phyloP scores from a whole-genome alignment of 495 filamentous ascomycete species.

The Xylaria curta region DNA sequence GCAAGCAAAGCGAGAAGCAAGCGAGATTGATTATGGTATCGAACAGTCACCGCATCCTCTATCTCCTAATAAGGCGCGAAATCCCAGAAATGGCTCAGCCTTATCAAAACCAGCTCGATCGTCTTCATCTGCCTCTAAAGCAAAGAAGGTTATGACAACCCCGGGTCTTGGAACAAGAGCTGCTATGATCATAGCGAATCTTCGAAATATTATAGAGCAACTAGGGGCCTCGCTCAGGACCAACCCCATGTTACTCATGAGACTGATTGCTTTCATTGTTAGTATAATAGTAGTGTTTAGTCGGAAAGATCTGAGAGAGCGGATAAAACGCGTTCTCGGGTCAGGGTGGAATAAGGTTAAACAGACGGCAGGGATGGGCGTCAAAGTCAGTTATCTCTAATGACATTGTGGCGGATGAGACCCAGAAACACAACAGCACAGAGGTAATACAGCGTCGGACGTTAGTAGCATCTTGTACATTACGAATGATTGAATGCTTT shows the following conservation, averaged over 20 bases:
- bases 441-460: slow-evolving; percentile 5
- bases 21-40: slow-evolving; percentile 55
- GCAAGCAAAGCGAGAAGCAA: slow-evolving; percentile 46
- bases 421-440: background rate
- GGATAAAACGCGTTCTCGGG: slow-evolving; percentile 69
- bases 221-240: slow-evolving; percentile 67
- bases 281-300: slow-evolving; percentile 79
- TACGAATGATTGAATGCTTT: slow-evolving; percentile 29
- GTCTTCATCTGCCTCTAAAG: slow-evolving; percentile 35
- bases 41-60: slow-evolving; percentile 54
- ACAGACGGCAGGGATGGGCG: slow-evolving; percentile 91
- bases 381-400: slow-evolving; percentile 96
- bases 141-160: slow-evolving; percentile 41
- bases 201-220: slow-evolving; percentile 68
- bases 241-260: slow-evolving; percentile 76
- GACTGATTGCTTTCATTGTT: slow-evolving; percentile 81
- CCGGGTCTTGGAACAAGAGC: slow-evolving; percentile 57
- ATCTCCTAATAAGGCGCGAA: slow-evolving; percentile 61
- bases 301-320: slow-evolving; percentile 75
- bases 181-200: slow-evolving; percentile 53
- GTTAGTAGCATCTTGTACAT: slow-evolving; percentile 26
- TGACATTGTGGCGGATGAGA: slow-evolving; percentile 23
- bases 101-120: slow-evolving; percentile 36
- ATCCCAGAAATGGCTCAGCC: slow-evolving; percentile 38
- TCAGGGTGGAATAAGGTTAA: slow-evolving; percentile 82